Evolutionary conservation across 2,329 filamentous ascomycete genomes (phyloP), one percentile per base, ranked within the genome.

Genomic region (Lachnellula subtilissima): DNA sequence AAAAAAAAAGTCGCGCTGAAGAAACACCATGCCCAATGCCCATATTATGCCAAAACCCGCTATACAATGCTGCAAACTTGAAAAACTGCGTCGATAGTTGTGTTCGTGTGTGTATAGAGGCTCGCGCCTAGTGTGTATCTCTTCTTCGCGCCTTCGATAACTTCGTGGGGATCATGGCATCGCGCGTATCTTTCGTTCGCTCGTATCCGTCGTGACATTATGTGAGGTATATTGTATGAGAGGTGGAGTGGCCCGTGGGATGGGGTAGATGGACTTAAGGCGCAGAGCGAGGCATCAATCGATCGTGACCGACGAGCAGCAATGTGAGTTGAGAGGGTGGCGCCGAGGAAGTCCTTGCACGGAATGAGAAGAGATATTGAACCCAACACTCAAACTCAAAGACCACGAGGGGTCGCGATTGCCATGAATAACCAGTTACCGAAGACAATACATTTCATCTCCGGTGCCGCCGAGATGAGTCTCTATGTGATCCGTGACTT

Each of bases 361-460:
- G 67, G 50, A 69, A 69, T 47, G 68, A 70, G 57, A 65, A 68
- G 54, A 70, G 62, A 57, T 67, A 70, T 17, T 52, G 48, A 47
- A 60, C 59, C 68, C 68, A 70, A 53, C 66, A 54, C 53, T 64
- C 57, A 50, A 69, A 65, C 50, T 68, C 63, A 58, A 70, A 70
- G 53, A 57, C 61, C 48, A 61, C 61, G 47, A 70, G 61, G 53
- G 64, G 62, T 57, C 57, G 61, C 53, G 62, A 66, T 57, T 64
- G 67, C 68, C 68, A 69, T 65, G 66, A 66, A 55, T 50, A 65
- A 46, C 66, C 68, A 52, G 63, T 67, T 65, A 69, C 61, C 60
- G 68, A 69, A 69, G 69, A 65, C 66, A 70, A 59, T 64, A 70
- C 55, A 51, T 69, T 67, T 70, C 67, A 70, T 64, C 69, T 62